Percentiles rank a stretch among this genome's conserved stretches.
Conservation (phyloP, 257 asterid genomes). For the Salvia miltiorrhiza region DNA sequence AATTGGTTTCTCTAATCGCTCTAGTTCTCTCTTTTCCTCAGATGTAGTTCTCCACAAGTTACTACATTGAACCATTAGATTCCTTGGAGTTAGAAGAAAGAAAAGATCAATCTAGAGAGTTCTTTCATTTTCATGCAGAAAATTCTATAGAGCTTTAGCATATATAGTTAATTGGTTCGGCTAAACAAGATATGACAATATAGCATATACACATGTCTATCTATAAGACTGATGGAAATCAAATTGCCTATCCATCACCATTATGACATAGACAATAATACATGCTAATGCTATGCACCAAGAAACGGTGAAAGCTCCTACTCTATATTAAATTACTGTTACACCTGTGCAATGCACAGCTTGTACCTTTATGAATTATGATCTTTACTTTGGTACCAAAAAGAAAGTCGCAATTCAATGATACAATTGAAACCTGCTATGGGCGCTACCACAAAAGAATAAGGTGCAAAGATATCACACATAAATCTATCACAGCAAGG, state of each 20-base stretch:
- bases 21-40: conserved; percentile 94
- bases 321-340: neutral
- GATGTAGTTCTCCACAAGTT: conserved; percentile 97
- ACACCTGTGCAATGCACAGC: neutral
- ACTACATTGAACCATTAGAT: conserved; percentile 38
- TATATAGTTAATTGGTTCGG: neutral
- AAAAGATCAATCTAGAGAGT: neutral
- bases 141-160: neutral
- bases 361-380: neutral
- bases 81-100: conserved; percentile 5
- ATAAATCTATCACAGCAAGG: neutral
- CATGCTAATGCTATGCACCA: conserved; percentile 13
- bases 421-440: neutral
- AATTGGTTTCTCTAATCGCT: conserved; percentile 80
- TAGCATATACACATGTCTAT: neutral
- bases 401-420: neutral
- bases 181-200: neutral
- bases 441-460: neutral
- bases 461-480: neutral
- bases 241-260: neutral
- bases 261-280: neutral
- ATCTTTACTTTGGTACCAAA: neutral
- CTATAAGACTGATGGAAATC: conserved; percentile 6
- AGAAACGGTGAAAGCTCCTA: neutral
- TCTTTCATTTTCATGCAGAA: neutral